Percentiles rank a stretch among this genome's conserved stretches.
Conservation (phyloP, 805 yeast genomes). For the Candida krabiensis region DNA sequence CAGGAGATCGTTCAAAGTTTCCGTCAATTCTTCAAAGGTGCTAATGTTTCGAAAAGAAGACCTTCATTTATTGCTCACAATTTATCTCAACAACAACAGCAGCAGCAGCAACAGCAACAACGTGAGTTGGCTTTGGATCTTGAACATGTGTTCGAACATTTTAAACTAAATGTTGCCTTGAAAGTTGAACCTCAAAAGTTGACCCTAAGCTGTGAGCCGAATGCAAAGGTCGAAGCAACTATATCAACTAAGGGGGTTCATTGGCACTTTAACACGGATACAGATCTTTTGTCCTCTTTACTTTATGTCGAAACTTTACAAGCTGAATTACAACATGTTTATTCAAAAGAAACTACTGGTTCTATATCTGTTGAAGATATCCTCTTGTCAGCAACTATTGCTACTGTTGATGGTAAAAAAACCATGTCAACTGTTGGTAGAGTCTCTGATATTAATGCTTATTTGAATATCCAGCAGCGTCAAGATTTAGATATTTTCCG, state of each 20-base stretch:
- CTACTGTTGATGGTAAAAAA: conserved; percentile 38
- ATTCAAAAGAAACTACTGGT: conserved; percentile 87
- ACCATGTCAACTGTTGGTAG: conserved; percentile 48
- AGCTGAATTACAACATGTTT: conserved; percentile 83
- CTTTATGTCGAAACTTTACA: conserved; percentile 54
- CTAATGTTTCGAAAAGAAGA: conserved; percentile 8
- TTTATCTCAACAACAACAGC: too few relatives aligned
- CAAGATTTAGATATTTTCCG: conserved; percentile 82
- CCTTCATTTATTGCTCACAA: conserved; percentile 1
- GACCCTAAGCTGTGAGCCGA: conserved; percentile 87
- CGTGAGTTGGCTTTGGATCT: conserved; percentile 32
- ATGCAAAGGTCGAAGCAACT: conserved; percentile 87
- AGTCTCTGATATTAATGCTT: conserved; percentile 56
- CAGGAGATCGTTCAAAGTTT: conserved; percentile 54
- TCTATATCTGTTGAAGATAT: conserved; percentile 51
- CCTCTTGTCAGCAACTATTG: conserved; percentile 47
- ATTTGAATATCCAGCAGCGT: conserved; percentile 76
- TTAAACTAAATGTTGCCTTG: conserved; percentile 64
- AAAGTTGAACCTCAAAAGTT: conserved; percentile 72
- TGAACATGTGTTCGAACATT: conserved; percentile 47
- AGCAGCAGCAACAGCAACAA: conserved; percentile 3
- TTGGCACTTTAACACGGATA: conserved; percentile 54
- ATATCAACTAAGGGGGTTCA: conserved; percentile 72
- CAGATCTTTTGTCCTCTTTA: conserved; percentile 39
- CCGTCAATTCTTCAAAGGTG: conserved; percentile 44